A percentile compares a stretch with the other conserved stretches of the same genome.
Evolutionary conservation across 2,329 filamentous ascomycete genomes (phyloP).

Genomic region (Ascochyta fabae): DNA sequence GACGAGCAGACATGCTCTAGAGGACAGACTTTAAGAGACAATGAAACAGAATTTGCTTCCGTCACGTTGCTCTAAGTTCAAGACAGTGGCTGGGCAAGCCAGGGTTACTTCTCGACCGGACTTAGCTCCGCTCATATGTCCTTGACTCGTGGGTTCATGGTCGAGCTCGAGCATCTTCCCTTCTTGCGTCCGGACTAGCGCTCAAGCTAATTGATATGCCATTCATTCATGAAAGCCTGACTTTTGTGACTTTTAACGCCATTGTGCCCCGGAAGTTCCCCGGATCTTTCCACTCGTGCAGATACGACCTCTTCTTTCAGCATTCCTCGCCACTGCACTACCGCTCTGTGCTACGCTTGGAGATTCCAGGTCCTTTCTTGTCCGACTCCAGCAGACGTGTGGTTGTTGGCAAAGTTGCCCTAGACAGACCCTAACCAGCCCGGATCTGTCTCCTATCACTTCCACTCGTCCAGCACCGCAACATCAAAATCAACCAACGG

Average conservation of each 20-base stretch:
- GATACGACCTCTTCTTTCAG: not conserved
- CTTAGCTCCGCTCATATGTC: not conserved
- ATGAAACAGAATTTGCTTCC: not conserved
- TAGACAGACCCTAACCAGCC: not conserved
- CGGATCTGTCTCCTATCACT: slow-evolving; percentile 8
- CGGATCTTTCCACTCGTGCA: not conserved
- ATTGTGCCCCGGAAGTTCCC: not conserved
- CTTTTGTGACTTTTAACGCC: not conserved
- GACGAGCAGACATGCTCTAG: not conserved
- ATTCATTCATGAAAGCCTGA: slow-evolving; percentile 1
- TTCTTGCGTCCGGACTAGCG: slow-evolving; percentile 6
- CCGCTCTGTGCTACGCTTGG: not conserved
- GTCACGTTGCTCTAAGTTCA: not conserved
- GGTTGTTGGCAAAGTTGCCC: not conserved
- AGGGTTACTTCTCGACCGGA: not conserved
- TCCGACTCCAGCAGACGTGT: not conserved
- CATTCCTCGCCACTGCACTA: not conserved
- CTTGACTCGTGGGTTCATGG: not conserved
- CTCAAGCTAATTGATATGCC: slow-evolving; percentile 1
- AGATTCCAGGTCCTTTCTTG: not conserved
- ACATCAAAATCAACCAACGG: not conserved
- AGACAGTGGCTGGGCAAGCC: not conserved
- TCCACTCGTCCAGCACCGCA: slow-evolving; percentile 2
- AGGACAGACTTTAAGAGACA: not conserved
- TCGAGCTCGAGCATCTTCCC: slow-evolving; percentile 10